Base-by-base conservation (phyloP, 164 flowering plant species). In the Nymphaea colorata region DNA sequence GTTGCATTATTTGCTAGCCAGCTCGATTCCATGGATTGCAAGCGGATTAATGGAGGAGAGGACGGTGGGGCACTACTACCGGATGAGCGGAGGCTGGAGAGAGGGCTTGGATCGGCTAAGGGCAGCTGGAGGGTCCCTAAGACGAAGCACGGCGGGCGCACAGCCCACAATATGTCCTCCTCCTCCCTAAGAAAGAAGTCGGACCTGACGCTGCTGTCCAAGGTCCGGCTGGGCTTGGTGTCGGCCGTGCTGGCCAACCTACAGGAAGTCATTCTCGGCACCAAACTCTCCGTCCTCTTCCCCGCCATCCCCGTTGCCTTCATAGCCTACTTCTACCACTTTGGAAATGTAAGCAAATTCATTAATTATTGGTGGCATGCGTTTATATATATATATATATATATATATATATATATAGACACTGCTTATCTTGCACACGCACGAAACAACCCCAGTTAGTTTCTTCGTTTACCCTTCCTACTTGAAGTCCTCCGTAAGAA, bases 211-310 rank as follows among this genome's bases (percentile, higher is more conserved):
- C 76, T 83, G 2, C 68, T 75, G 0, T 62, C 81, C 0, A 76
- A 42, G 18, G 75, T 77, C 55, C 71, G 81, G 44, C 74, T 67
- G 51, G 66, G 72, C 36, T 4, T 74, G 41, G 73, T 82, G 14
- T 78, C 79, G 64, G 62, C 69, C n/a, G 7, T 84, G 6, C 16
- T 82, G 61, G 67, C 66, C 16, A 84, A 86, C 67, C 59, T 86
- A 45, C 82, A 79, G 42, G 79, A 81, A 63, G 88, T 86, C 18
- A 43, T 85, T 15, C 69, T 86, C 6, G 88, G 91, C 25, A 84
- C 91, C 16, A 86, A 85, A 75, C 84, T 86, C 41, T 75, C 73
- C 44, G 45, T 83, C 41, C 87, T 86, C 70, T 85, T 84, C 72
- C 78, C 82, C 0, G 85, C 88, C 10, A 70, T 86, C 11, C 87